Evolutionary conservation across 1,284 basidiomycete species (phyloP).

Genomic region (Trichosporon asahii): DNA sequence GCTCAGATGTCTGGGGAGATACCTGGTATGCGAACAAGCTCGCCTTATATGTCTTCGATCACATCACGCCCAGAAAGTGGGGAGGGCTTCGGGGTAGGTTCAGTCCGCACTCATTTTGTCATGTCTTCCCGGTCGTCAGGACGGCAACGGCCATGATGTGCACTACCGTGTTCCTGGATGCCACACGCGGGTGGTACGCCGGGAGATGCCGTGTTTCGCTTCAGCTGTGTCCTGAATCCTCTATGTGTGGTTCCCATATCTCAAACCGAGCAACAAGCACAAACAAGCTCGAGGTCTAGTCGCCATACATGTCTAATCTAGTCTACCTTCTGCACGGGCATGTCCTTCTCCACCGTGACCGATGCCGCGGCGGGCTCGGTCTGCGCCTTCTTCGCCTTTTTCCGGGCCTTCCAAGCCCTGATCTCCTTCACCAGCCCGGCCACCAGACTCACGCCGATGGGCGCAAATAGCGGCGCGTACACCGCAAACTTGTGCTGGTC

Average conservation of each 20-base stretch:
- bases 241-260: background rate
- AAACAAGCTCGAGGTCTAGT: background rate
- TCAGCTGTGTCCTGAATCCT: background rate
- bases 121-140: no score
- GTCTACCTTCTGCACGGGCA: background rate
- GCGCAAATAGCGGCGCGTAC: conserved; percentile 87
- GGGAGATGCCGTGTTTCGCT: no score
- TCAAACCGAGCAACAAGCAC: background rate
- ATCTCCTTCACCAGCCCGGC: conserved; percentile 70
- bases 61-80: no score
- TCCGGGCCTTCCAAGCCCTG: conserved; percentile 56
- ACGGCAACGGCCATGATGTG: no score
- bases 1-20: no score
- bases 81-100: no score
- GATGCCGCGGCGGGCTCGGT: no score
- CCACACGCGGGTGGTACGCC: no score
- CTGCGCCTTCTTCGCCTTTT: background rate
- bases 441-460: conserved; percentile 71
- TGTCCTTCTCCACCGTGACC: background rate
- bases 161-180: no score
- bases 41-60: background rate
- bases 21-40: no score
- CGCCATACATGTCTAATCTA: background rate
- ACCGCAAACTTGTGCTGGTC: conserved; percentile 93
- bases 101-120: no score